Percentiles rank a stretch among this genome's conserved stretches.
Conservation (phyloP, 116 monocot genomes). For the Cymodocea nodosa region DNA sequence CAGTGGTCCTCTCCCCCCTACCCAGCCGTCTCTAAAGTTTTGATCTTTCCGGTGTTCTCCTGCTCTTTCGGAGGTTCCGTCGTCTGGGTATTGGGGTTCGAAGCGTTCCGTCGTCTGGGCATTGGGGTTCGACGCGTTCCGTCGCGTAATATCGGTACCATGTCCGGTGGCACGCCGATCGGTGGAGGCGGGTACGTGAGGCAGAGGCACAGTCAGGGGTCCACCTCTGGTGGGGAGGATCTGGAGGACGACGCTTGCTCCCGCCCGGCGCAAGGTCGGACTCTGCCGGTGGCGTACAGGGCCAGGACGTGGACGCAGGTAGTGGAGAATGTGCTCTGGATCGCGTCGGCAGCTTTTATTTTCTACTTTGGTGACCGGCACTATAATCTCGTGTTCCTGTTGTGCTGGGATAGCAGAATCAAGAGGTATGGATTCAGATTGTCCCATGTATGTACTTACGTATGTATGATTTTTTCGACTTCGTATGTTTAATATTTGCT, state of each 20-base stretch:
- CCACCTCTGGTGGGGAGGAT: slow-evolving; percentile 4
- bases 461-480: no score
- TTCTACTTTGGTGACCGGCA: slow-evolving; percentile 22
- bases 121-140: no score
- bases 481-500: no score
- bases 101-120: no score
- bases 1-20: no score
- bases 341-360: slow-evolving; percentile 18
- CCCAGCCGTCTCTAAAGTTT: no score
- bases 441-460: no score
- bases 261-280: neutral
- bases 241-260: slow-evolving; percentile 19
- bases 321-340: slow-evolving; percentile 22
- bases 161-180: slow-evolving; percentile 12
- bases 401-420: slow-evolving; percentile 20
- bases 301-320: slow-evolving; percentile 13
- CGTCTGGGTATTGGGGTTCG: no score
- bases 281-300: slow-evolving; percentile 1
- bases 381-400: slow-evolving; percentile 16
- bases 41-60: no score
- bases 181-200: slow-evolving; percentile 18
- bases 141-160: neutral
- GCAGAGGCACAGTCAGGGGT: slow-evolving; percentile 21
- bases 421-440: slow-evolving; percentile 13
- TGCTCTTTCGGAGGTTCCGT: no score